Base-by-base conservation (phyloP, 139 green algal species). In the Haematococcus sp. region DNA sequence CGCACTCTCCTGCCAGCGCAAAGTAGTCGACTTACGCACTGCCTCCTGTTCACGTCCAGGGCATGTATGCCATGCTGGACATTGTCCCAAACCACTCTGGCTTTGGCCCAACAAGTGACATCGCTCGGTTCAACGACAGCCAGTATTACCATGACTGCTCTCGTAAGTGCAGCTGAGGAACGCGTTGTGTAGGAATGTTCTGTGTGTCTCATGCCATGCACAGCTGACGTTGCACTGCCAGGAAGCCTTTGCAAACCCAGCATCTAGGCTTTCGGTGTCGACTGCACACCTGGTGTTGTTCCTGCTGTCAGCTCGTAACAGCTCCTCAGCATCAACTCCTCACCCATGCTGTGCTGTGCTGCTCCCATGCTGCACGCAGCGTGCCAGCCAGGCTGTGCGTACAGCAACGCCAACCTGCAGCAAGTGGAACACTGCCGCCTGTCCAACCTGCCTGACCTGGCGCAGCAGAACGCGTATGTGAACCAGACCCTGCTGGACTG, bases 51-150 rank as follows among this genome's bases (percentile, higher is more conserved):
- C n/a, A n/a, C n/a, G n/a, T 13, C 30, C 28, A 40, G 44, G 70
- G 34, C 34, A 68, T 70, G 65, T 61, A 46, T 23, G 74, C 72
- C 9, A 79, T 85, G 61, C 35, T 83, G 32, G 79, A 85, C 28
- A 33, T 83, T 20, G 75, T 86, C 1, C 46, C 46, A 1, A 86
- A 86, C 70, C 80, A 86, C 63, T 61, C 77, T 20, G 76, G 71
- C 19, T 83, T 78, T 25, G 52, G 63, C 25, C 22, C 49, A 33
- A 30, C 56, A 27, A 35, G 68, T 28, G 25, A 54, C 1, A 73
- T 74, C 4, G 67, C 54, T 3, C 49, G 51, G 0, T 81, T 81
- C 68, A 76, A 73, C 68, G 44, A 76, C 31, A 20, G 43, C 11
- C 30, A 72, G 25, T 54, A 76, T 51, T 81, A 73, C 52, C 75